phyloP scores from a whole-genome alignment of 345 rosid genomes.

The Salix caprea region DNA sequence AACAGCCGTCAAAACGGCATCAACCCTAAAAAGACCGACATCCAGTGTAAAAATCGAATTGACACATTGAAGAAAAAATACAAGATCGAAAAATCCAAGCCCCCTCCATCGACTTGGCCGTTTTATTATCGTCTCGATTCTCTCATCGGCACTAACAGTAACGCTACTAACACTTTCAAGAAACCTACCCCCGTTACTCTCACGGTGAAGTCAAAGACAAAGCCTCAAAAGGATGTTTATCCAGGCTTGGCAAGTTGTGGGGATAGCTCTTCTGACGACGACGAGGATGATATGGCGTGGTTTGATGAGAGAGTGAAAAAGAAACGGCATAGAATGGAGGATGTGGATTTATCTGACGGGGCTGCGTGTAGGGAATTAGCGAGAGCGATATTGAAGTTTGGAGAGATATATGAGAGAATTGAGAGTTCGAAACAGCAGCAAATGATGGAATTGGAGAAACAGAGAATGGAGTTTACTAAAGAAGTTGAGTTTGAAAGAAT shows the following conservation, averaged over 20 bases:
- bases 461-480: conserved; percentile 29
- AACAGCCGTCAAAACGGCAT: conserved; percentile 6
- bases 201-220: conserved; percentile 5
- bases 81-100: conserved; percentile 19
- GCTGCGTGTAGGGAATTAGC: conserved; percentile 24
- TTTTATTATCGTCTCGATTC: conserved; percentile 19
- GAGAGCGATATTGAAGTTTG: conserved; percentile 23
- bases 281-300: conserved; percentile 3
- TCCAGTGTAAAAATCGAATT: conserved; percentile 19
- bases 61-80: conserved; percentile 17
- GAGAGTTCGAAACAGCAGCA: conserved; percentile 23
- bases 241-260: not conserved
- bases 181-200: not conserved
- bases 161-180: not conserved
- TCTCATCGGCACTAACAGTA: conserved; percentile 8
- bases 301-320: conserved; percentile 19
- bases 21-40: conserved; percentile 10
- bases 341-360: conserved; percentile 15
- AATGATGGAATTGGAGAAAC: conserved; percentile 30
- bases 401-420: conserved; percentile 21
- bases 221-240: not conserved
- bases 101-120: conserved; percentile 28
- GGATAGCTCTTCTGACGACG: not conserved
- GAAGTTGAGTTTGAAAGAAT: conserved; percentile 27
- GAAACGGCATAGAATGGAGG: conserved; percentile 25